phyloP scores from a whole-genome alignment of 1,139 yeast genomes.

The Taiozyma onychis region DNA sequence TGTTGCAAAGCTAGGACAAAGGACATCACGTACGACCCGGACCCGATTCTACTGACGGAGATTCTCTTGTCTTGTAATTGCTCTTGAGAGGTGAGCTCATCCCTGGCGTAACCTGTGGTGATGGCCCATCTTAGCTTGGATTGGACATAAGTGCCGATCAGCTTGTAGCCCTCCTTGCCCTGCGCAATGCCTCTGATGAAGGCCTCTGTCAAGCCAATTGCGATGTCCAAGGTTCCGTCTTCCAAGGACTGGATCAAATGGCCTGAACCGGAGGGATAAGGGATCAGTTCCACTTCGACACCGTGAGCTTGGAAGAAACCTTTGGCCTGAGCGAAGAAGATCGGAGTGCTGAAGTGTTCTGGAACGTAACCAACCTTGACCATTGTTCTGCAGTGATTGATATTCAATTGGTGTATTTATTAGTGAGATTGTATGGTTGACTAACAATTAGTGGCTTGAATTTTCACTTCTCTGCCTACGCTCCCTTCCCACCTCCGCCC shows the following conservation, averaged over 20 bases:
- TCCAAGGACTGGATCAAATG: conserved; percentile 72
- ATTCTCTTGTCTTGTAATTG: conserved; percentile 59
- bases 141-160: conserved; percentile 77
- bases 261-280: conserved; percentile 86
- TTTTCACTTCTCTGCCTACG: no score
- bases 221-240: conserved; percentile 61
- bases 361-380: conserved; percentile 78
- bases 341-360: conserved; percentile 87
- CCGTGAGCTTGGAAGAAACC: conserved; percentile 46
- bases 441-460: no score
- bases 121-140: conserved; percentile 91
- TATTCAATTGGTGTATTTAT: not conserved
- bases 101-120: conserved; percentile 62
- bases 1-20: conserved; percentile 69
- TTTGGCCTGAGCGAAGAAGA: conserved; percentile 62
- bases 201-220: conserved; percentile 88
- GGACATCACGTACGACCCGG: conserved; percentile 90
- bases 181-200: conserved; percentile 78
- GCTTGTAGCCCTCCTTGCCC: conserved; percentile 57
- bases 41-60: conserved; percentile 86
- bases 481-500: no score
- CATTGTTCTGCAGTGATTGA: not conserved
- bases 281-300: conserved; percentile 54
- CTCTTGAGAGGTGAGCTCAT: conserved; percentile 42
- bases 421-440: no score